phyloP scores from a whole-genome alignment of 352 stramenopile genomes.

The Pilasporangium apinafurcum region DNA sequence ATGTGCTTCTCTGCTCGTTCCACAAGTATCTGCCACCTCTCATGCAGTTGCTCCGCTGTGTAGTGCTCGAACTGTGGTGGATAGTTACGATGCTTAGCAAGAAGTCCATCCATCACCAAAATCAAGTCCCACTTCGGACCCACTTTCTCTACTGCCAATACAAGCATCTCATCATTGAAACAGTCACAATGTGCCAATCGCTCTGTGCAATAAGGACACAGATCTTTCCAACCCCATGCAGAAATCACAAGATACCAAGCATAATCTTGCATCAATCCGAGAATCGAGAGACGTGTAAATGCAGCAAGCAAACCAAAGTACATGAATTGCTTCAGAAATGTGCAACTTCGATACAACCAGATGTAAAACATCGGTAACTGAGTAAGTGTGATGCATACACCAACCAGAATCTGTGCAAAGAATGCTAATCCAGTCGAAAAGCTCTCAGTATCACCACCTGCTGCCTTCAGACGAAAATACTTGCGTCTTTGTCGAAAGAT shows the following conservation, averaged over 20 bases:
- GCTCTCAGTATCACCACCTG: constrained; percentile 23
- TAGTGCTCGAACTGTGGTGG: constrained; percentile 54
- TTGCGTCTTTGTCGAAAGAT: constrained; percentile 67
- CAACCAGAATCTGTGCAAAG: constrained; percentile 41
- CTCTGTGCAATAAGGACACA: constrained; percentile 65
- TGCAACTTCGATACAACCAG: constrained; percentile 48
- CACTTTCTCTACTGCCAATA: constrained; percentile 47
- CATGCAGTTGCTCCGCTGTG: constrained; percentile 40
- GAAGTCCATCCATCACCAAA: constrained; percentile 36
- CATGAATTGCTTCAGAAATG: constrained; percentile 62
- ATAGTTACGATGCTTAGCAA: constrained; percentile 34
- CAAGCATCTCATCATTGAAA: constrained; percentile 63
- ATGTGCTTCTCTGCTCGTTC: constrained; percentile 44
- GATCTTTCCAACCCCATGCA: constrained; percentile 47
- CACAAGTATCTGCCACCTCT: constrained; percentile 51
- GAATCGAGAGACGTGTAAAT: constrained; percentile 45
- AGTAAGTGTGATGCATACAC: constrained; percentile 36
- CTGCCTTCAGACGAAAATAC: constrained; percentile 46
- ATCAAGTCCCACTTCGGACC: constrained; percentile 66
- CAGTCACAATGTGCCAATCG: constrained; percentile 57
- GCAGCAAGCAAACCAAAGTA: constrained; percentile 56
- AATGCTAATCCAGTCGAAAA: constrained; percentile 65
- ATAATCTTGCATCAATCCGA: constrained; percentile 43
- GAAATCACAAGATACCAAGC: constrained; percentile 50
- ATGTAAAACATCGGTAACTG: constrained; percentile 64